phyloP scores from a whole-genome alignment of 108 stramenopile species.

The Cyclostephanos tholiformis region DNA sequence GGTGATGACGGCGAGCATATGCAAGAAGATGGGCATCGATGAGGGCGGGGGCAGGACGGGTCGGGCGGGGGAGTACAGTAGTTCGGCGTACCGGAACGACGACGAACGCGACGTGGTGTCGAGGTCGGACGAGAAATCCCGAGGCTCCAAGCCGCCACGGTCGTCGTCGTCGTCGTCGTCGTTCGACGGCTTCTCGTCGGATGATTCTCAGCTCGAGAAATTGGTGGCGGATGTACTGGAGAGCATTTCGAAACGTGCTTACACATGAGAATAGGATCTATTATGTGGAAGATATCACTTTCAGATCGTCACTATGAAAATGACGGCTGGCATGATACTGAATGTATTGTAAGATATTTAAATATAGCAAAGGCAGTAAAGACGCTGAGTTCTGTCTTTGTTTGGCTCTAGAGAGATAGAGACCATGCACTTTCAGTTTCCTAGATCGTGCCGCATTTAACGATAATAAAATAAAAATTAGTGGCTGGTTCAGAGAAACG shows the following conservation, averaged over 20 bases:
- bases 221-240: constrained; percentile 10
- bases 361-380: too few species aligned
- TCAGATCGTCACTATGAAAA: too few species aligned
- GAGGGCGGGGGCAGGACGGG: too few species aligned
- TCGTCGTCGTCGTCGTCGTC: background rate
- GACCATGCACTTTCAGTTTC: too few species aligned
- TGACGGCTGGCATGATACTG: too few species aligned
- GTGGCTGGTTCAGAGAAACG: too few species aligned
- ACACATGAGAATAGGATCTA: background rate
- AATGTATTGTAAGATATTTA: too few species aligned
- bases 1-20: constrained; percentile 53
- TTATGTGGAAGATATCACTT: background rate
- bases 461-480: too few species aligned
- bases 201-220: constrained; percentile 3
- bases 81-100: background rate
- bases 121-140: background rate
- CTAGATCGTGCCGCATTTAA: too few species aligned
- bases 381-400: too few species aligned
- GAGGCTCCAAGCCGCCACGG: background rate
- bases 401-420: too few species aligned
- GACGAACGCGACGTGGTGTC: background rate
- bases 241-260: constrained; percentile 7
- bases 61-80: background rate
- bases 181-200: background rate
- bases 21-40: constrained; percentile 54